Conservation (phyloP, 257 asterid species). For the Solanum ahanhuiri region DNA sequence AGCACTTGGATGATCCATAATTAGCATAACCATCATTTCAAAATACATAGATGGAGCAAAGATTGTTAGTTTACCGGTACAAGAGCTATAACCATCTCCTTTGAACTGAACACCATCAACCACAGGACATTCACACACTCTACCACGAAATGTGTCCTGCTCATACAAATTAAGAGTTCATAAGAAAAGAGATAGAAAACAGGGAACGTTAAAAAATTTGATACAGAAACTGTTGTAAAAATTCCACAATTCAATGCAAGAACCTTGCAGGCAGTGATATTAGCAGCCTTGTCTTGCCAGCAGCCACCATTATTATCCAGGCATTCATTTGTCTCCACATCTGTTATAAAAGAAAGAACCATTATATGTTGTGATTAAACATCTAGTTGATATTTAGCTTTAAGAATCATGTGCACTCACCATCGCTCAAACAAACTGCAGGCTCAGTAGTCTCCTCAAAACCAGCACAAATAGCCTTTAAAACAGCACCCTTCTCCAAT, state of each 20-base stretch:
- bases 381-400: background rate
- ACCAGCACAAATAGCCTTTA: constrained; percentile 70
- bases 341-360: constrained; percentile 22
- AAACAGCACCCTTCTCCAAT: constrained; percentile 70
- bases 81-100: constrained; percentile 76
- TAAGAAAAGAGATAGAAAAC: background rate
- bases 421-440: constrained; percentile 84
- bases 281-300: constrained; percentile 61
- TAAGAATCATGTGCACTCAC: constrained; percentile 18
- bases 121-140: constrained; percentile 75
- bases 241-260: background rate
- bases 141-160: constrained; percentile 79
- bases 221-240: background rate
- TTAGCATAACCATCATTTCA: background rate
- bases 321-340: constrained; percentile 74
- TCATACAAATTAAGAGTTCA: background rate
- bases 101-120: constrained; percentile 66
- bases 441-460: constrained; percentile 98
- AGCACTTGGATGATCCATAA: background rate
- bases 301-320: constrained; percentile 76
- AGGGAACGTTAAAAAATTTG: background rate
- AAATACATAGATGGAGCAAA: background rate
- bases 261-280: constrained; percentile 76
- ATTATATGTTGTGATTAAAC: background rate
- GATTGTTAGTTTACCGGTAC: constrained; percentile 31